Base-by-base conservation (phyloP, 768 basidiomycete genomes). In the Kwoniella botswanensis region DNA sequence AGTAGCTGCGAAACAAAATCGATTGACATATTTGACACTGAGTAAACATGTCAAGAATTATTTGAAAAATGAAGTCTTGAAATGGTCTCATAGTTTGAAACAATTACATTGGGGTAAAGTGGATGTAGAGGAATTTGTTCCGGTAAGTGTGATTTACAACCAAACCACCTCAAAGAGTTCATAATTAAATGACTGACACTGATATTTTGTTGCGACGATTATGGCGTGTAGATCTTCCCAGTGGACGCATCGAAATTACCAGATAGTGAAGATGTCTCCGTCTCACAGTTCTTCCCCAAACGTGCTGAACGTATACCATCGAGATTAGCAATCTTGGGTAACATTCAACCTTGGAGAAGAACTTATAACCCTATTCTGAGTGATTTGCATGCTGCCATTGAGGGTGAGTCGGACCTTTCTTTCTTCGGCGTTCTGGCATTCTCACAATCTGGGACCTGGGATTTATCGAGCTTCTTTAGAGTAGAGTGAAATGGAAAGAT, bases 291-390 rank as follows among this genome's bases (percentile, higher is more conserved):
- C 55, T 63, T 69, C 44, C 68, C 68, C n/a, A 63, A 63, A 57
- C 61, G 54, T 24, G 53, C 61, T 22, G 68, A 69, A 43, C 59
- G 60, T 54, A 52, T 71, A 10, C 70, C 70, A 1, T 71, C 70
- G 11, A 55, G 70, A 46, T 29, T 71, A 15, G 70, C 64, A 2
- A 71, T 71, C 44, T 44, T 71, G n/a, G 70, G 70, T 43, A 67
- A 67, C 58, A 63, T 71, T 29, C 59, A 66, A 46, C 50, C 65
- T 13, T 66, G 53, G 59, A 65, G 65, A 26, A 65, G 70, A 43
- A 71, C 52, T 21, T 71, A 71, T 53, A 64, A 62, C 17, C 63
- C 57, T 4, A 71, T 71, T 21, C 44, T 71, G n/a, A 44, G 55
- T 24, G 70, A 67, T 56, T 43, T 71, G 17, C 59, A 65, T 29